phyloP scores from a whole-genome alignment of 2,329 filamentous ascomycete species.

The Knoxdaviesia capensis region DNA sequence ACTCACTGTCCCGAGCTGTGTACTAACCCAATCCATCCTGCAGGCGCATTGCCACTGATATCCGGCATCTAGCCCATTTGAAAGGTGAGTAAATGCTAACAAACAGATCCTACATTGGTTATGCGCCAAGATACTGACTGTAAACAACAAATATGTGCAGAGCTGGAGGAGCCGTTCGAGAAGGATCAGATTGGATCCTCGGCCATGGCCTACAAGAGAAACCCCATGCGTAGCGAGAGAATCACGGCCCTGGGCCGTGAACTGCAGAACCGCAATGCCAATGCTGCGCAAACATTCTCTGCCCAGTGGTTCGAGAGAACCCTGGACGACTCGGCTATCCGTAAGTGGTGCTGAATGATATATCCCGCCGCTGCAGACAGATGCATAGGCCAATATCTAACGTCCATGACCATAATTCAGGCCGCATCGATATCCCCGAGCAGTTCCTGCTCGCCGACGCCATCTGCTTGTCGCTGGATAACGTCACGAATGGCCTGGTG shows the following conservation, averaged over 20 bases:
- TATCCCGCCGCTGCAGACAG: too few relatives aligned
- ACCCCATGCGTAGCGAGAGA: constrained; percentile 27
- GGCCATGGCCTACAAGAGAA: constrained; percentile 31
- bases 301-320: constrained; percentile 36
- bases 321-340: constrained; percentile 57
- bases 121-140: neutral
- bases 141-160: neutral
- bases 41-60: constrained; percentile 49
- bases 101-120: constrained; percentile 18
- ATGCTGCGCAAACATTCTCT: constrained; percentile 13
- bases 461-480: constrained; percentile 45
- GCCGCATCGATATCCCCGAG: constrained; percentile 41
- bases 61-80: constrained; percentile 50
- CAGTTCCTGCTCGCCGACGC: constrained; percentile 48
- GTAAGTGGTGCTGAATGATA: constrained; percentile 14
- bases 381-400: too few relatives aligned
- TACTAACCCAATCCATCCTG: constrained; percentile 10
- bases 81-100: constrained; percentile 50
- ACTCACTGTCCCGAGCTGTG: too few relatives aligned
- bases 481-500: constrained; percentile 48
- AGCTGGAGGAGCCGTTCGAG: constrained; percentile 48
- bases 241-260: constrained; percentile 25
- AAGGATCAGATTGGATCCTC: constrained; percentile 55
- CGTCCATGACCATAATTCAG: too few relatives aligned
- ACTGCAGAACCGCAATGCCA: constrained; percentile 18